These are phyloP conservation scores for Quercus gilva DNA, from an alignment of 306 rosid species.

Conservation along the genomic window DNA sequence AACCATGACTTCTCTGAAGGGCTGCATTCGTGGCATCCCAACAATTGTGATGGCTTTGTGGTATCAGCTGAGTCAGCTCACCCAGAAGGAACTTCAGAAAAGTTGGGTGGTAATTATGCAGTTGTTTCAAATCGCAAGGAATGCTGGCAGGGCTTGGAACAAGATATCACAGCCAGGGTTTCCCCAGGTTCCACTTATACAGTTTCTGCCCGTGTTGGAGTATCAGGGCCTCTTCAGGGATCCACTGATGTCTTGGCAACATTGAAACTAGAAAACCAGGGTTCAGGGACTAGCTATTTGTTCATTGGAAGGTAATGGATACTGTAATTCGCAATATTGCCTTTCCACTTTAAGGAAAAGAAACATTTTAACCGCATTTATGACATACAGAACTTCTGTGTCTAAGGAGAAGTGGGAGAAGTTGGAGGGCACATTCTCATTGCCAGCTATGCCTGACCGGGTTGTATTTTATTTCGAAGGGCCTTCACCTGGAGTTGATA, in stretches of 20 bases:
- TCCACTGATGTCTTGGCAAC: constrained; percentile 75
- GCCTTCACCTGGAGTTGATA: constrained; percentile 76
- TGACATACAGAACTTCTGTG: constrained; percentile 63
- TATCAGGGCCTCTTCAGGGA: constrained; percentile 62
- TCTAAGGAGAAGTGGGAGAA: constrained; percentile 63
- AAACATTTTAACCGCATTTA: constrained; percentile 9
- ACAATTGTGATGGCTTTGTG: constrained; percentile 63
- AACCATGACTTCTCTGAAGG: constrained; percentile 84
- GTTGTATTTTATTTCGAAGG: constrained; percentile 85
- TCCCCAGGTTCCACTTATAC: constrained; percentile 49
- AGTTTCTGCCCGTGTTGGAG: constrained; percentile 79
- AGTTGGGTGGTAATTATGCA: constrained; percentile 38
- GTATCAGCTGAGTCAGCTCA: constrained; percentile 43
- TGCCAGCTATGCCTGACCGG: constrained; percentile 56
- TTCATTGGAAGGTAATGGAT: constrained; percentile 67
- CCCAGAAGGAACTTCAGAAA: constrained; percentile 29
- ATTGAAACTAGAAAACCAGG: constrained; percentile 55
- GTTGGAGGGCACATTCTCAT: constrained; percentile 75
- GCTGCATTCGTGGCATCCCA: constrained; percentile 74
- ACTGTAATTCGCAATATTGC: constrained; percentile 3
- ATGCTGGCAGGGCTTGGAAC: constrained; percentile 97
- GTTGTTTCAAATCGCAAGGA: constrained; percentile 68
- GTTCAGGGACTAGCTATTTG: constrained; percentile 59
- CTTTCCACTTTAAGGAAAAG: constrained; percentile 9
- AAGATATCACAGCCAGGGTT: constrained; percentile 65